Evolutionary conservation across 257 asterid genomes (phyloP), one percentile per base, ranked within the genome.

Genomic region (Solanum verrucosum): DNA sequence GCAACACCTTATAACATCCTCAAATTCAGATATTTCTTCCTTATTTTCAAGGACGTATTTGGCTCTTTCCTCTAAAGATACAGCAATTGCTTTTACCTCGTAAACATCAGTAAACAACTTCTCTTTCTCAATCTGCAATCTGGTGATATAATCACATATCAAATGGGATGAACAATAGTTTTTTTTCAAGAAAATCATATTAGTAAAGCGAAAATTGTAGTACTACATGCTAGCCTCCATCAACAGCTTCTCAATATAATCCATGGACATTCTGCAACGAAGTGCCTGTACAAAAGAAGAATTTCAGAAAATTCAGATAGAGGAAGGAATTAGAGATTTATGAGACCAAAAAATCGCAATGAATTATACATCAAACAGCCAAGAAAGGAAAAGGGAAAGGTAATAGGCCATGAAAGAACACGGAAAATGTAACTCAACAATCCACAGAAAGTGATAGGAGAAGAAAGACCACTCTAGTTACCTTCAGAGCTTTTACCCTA

Each of bases 401-500:
- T 34, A 35, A 34, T 42, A 44, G 29, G 60, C 12, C 68, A 86
- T 40, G 37, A 37, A 60, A 84, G 63, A 83, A 18, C 49, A 12
- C 29, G 9, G 71, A 70, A 70, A 79, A 84, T 59, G 85, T 38
- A 29, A 72, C 60, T 52, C 44, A 67, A 59, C 42, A 46, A 84
- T 74, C 87, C 84, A 70, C 49, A 85, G 78, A 40, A 35, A 35
- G 60, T 46, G 87, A 68, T 56, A 60, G 70, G 35, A 88, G 44
- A 89, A 37, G 34, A 77, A 68, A 23, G 87, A 37, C 63, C 56
- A 82, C 33, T 86, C 52, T 71, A 75, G 44, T 84, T 93, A 96
- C 99, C 99, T 94, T 91, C 88, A 90, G 87, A 87, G 94, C 99
- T 92, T 93, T 92, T 74, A 93, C 98, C 92, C 98, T 95, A 93